Base-by-base conservation (phyloP, 2,329 filamentous ascomycete species). In the Microsporum ferrugineum region DNA sequence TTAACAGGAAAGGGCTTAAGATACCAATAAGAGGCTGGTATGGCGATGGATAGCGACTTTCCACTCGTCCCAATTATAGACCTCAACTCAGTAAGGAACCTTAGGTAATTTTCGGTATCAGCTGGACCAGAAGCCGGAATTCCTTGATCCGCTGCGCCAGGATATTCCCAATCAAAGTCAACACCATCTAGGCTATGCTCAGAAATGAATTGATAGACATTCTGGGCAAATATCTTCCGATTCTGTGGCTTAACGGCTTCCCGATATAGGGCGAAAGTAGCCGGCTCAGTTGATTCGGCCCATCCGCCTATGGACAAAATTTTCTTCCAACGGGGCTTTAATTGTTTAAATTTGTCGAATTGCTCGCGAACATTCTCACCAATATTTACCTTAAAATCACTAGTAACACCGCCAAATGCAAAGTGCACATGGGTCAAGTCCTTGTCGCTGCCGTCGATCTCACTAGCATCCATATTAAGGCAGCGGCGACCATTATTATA, bases 101-200 rank as follows among this genome's bases (percentile, higher is more conserved):
- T 27, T 2, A 69, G 62, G 61, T 75, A 77, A 60, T 73, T 71
- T 4, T 62, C 4, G 12, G 70, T 71, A 47, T 76, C 72, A 31
- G 3, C 23, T 4, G 66, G 72, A 0, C 17, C 17, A 8, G 57
- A 33, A 23, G 67, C n/a, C 0, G 74, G 74, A 56, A 74, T 71
- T 2, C 67, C 72, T 0, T 68, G 69, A 62, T 76, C 73, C 12
- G 72, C 68, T 7, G 61, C 65, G 2, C 72, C 75, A 3, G 74
- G 75, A 58, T 77, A 65, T 61, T 71, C 76, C 64, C 68, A 72
- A 51, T 76, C 75, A 62, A 73, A 60, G 58, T 73, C 71, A 43
- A 73, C 65, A 1, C 77, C 77, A 57, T 78, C 76, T 0, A 79
- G 64, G 3, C 68, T 66, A 43, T 77, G 41, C 43, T 76, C 36